Conservation (phyloP, 768 basidiomycete genomes). For the Leccinum subgranulosum region DNA sequence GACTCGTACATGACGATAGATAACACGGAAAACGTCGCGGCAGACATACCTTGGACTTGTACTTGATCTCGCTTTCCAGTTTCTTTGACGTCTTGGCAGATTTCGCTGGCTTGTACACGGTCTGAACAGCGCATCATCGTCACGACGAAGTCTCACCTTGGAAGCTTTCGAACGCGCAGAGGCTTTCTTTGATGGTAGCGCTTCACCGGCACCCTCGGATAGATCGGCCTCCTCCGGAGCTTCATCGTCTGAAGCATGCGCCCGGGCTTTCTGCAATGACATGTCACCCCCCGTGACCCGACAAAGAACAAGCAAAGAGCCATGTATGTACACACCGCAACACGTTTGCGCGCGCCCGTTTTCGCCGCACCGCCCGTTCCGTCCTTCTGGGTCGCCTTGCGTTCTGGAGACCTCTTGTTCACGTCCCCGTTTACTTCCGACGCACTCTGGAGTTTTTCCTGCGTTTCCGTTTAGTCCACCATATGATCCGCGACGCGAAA, state of each 20-base stretch:
- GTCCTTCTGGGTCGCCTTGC: conserved; percentile 6
- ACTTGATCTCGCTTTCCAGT: conserved; percentile 17
- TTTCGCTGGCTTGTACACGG: conserved; percentile 9
- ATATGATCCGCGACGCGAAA: not conserved
- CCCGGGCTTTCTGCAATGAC: not conserved
- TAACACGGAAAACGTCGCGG: not conserved
- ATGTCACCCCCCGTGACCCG: not conserved
- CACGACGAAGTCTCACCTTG: conserved; percentile 5
- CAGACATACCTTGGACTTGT: conserved; percentile 26
- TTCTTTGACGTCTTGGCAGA: conserved; percentile 10
- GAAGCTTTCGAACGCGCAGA: conserved; percentile 8
- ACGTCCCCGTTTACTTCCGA: conserved; percentile 8
- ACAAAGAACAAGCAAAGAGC: not conserved
- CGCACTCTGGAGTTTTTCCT: conserved; percentile 11
- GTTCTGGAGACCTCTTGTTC: not conserved
- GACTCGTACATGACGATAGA: not conserved
- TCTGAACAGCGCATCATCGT: not conserved
- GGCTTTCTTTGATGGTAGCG: conserved; percentile 7
- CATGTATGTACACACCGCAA: conserved; percentile 8
- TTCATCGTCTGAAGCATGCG: not conserved
- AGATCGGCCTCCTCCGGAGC: not conserved
- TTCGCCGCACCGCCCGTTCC: conserved; percentile 4
- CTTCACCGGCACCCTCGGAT: conserved; percentile 1
- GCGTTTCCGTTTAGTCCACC: not conserved
- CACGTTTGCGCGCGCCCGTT: conserved; percentile 7